A percentile compares a stretch with the other conserved stretches of the same genome.
phyloP scores from a whole-genome alignment of 2,329 filamentous ascomycete genomes.

The Leptodontidium sp. region DNA sequence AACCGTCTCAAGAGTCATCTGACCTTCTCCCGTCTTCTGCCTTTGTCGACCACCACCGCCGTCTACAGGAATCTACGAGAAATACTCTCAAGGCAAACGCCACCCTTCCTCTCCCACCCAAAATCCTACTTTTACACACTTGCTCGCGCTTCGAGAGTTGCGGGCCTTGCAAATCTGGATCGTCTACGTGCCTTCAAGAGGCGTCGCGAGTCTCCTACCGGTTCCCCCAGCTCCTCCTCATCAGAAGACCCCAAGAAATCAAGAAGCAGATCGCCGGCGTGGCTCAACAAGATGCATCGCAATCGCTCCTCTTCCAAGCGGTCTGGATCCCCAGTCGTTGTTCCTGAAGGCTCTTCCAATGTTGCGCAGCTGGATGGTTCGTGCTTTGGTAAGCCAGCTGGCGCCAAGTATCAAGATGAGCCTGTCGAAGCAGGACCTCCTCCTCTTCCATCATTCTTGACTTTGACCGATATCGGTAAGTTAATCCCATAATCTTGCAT shows the following conservation, averaged over 20 bases:
- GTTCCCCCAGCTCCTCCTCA: constrained; percentile 25
- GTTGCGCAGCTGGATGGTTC: constrained; percentile 33
- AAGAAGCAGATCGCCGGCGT: constrained; percentile 41
- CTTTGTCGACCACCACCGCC: constrained; percentile 14
- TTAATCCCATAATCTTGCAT: constrained; percentile 28
- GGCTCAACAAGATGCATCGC: constrained; percentile 44
- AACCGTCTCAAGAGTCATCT: constrained; percentile 24
- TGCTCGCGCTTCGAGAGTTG: constrained; percentile 31
- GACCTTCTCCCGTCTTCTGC: constrained; percentile 18
- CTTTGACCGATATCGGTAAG: constrained; percentile 57
- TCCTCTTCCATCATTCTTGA: constrained; percentile 61
- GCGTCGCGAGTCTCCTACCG: constrained; percentile 41
- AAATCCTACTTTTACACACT: background rate
- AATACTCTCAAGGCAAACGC: constrained; percentile 17
- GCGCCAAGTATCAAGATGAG: constrained; percentile 21
- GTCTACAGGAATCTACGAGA: background rate
- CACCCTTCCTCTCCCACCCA: constrained; percentile 2
- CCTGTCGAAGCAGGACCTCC: constrained; percentile 23
- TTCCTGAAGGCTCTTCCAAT: constrained; percentile 23
- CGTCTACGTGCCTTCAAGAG: constrained; percentile 45
- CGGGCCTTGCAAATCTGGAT: constrained; percentile 41
- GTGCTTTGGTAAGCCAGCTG: constrained; percentile 29
- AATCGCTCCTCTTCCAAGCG: constrained; percentile 41
- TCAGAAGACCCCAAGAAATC: constrained; percentile 29
- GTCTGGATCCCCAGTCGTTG: constrained; percentile 36